A percentile compares a stretch with the other conserved stretches of the same genome.
phyloP scores from a whole-genome alignment of 257 asterid species.

The Solanum verrucosum region DNA sequence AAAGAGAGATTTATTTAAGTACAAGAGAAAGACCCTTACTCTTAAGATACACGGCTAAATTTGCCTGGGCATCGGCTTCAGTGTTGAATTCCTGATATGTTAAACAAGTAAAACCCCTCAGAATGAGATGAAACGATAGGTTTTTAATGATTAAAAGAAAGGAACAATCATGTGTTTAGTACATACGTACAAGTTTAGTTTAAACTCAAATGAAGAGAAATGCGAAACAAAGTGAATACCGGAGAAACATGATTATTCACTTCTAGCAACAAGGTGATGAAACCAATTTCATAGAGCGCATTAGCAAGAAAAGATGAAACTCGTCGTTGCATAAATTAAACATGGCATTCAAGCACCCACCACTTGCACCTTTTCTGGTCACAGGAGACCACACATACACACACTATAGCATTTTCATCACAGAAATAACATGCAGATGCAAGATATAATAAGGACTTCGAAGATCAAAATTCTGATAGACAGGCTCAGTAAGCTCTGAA shows the following conservation, averaged over 20 bases:
- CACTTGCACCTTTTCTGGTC: background rate
- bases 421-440: background rate
- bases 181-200: background rate
- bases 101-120: background rate
- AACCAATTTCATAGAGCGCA: background rate
- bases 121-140: background rate
- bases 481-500: background rate
- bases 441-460: background rate
- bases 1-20: background rate
- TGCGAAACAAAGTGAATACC: background rate
- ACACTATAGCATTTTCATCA: background rate
- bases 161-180: background rate
- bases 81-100: slow-evolving; percentile 55
- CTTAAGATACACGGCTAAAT: slow-evolving; percentile 58
- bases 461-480: background rate
- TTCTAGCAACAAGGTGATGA: background rate
- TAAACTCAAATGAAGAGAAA: background rate
- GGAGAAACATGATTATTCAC: background rate
- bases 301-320: background rate
- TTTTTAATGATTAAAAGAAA: background rate
- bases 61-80: slow-evolving; percentile 95
- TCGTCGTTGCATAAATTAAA: background rate
- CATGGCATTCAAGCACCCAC: background rate
- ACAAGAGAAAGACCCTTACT: slow-evolving; percentile 21
- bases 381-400: background rate